Percentiles rank a stretch among this genome's conserved stretches.
These are phyloP conservation scores for Metarhizium rileyi DNA, from an alignment of 2,329 filamentous ascomycete genomes.

Conservation along the genomic window DNA sequence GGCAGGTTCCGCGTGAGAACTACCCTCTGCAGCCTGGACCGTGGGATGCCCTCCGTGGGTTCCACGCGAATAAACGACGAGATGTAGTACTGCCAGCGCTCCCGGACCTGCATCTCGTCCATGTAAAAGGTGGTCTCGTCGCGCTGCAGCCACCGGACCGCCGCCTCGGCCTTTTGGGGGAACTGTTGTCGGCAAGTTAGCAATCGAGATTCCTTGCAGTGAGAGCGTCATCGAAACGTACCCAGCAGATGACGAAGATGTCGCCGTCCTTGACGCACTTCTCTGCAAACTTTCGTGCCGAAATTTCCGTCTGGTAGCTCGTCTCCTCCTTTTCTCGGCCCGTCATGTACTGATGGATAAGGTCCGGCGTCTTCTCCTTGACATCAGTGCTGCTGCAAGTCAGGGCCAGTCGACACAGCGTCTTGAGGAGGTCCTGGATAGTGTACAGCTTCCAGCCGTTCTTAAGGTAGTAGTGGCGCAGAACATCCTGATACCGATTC, in stretches of 20 bases:
- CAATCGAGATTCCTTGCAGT: background rate
- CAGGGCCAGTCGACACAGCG: constrained; percentile 69
- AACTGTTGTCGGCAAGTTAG: constrained; percentile 41
- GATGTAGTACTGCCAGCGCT: constrained; percentile 91
- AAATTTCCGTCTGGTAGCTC: constrained; percentile 82
- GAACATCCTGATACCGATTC: constrained; percentile 74
- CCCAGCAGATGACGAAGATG: constrained; percentile 81
- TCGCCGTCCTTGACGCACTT: constrained; percentile 89
- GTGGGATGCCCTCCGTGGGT: constrained; percentile 69
- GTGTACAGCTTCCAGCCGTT: constrained; percentile 92
- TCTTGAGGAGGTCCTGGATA: constrained; percentile 77
- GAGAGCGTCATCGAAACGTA: constrained; percentile 49
- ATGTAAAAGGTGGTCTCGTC: constrained; percentile 74
- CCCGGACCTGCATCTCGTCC: constrained; percentile 75
- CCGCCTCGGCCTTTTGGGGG: constrained; percentile 57
- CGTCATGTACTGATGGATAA: constrained; percentile 76
- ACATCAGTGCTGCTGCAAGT: constrained; percentile 76
- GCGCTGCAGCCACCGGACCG: constrained; percentile 59
- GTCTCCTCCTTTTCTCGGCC: constrained; percentile 77
- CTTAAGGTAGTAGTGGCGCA: constrained; percentile 84
- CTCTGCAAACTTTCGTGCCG: constrained; percentile 83
- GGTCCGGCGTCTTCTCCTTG: constrained; percentile 89
- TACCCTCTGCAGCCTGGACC: constrained; percentile 55
- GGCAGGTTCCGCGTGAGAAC: constrained; percentile 65
- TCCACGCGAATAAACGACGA: constrained; percentile 84